Evolutionary conservation across 1,284 basidiomycete genomes (phyloP).

Genomic region (Sporisorium exsertum): DNA sequence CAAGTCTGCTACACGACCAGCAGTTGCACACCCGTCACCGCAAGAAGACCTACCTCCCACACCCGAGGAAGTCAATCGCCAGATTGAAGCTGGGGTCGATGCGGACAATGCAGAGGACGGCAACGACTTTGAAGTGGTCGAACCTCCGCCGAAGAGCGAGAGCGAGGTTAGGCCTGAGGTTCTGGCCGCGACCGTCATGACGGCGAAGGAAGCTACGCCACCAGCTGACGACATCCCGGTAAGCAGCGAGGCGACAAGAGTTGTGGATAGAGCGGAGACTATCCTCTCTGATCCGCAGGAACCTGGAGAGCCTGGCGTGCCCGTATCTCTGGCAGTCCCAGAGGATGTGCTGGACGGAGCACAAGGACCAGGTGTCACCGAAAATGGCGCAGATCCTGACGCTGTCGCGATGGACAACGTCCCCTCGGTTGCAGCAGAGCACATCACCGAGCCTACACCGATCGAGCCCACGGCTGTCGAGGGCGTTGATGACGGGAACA

Average conservation of each 20-base stretch:
- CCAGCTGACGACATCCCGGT: background rate
- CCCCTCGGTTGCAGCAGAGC: conserved; percentile 34
- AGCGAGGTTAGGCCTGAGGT: background rate
- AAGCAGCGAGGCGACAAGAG: background rate
- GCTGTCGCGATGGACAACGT: conserved; percentile 47
- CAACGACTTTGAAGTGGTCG: conserved; percentile 21
- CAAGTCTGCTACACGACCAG: conserved; percentile 1
- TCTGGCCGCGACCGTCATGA: background rate
- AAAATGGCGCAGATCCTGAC: conserved; percentile 13
- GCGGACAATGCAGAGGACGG: conserved; percentile 5
- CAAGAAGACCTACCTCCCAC: conserved; percentile 35
- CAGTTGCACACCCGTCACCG: background rate
- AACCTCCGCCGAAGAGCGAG: background rate
- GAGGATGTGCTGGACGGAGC: conserved; percentile 15
- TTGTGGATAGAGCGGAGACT: background rate
- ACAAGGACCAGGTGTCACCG: conserved; percentile 22
- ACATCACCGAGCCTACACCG: conserved; percentile 5
- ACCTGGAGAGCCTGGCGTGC: conserved; percentile 19
- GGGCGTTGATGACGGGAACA: background rate
- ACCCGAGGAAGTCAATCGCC: conserved; percentile 39
- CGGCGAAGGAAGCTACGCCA: background rate
- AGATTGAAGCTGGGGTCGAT: conserved; percentile 26
- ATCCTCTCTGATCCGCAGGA: background rate
- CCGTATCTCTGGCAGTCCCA: conserved; percentile 20
- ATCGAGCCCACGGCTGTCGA: conserved; percentile 4